Evolutionary conservation across 2,329 filamentous ascomycete species (phyloP).

Genomic region (Fusarium hainanense): DNA sequence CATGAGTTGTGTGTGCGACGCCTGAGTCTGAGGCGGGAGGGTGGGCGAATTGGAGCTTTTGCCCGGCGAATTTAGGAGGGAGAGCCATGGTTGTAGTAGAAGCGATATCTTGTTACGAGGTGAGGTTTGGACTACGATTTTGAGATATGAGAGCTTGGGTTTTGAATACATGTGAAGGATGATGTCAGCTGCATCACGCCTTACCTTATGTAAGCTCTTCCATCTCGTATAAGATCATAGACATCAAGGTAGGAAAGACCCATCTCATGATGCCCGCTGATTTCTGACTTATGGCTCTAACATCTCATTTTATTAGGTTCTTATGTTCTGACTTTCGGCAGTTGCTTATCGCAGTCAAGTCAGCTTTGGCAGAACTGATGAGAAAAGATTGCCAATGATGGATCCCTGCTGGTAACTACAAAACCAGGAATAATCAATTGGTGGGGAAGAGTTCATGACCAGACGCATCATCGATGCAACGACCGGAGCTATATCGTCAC

Average conservation of each 20-base stretch:
- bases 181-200: slow-evolving; percentile 31
- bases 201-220: slow-evolving; percentile 32
- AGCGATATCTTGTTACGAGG: not conserved
- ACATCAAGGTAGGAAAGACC: slow-evolving; percentile 2
- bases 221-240: not conserved
- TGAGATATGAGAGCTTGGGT: not conserved
- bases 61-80: slow-evolving; percentile 80
- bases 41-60: slow-evolving; percentile 67
- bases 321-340: not conserved
- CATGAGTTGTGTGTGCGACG: slow-evolving; percentile 63
- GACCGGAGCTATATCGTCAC: slow-evolving; percentile 11
- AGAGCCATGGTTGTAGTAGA: slow-evolving; percentile 69
- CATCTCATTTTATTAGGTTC: not conserved
- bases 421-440: not conserved
- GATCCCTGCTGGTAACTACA: slow-evolving; percentile 7
- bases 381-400: not conserved
- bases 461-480: slow-evolving; percentile 10
- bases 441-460: slow-evolving; percentile 1
- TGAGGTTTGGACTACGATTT: not conserved
- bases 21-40: slow-evolving; percentile 50
- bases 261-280: not conserved
- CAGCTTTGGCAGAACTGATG: not conserved
- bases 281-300: not conserved
- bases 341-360: not conserved
- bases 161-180: slow-evolving; percentile 16